phyloP scores from a whole-genome alignment of 2,329 filamentous ascomycete species.

The Fusarium fujikuroi region DNA sequence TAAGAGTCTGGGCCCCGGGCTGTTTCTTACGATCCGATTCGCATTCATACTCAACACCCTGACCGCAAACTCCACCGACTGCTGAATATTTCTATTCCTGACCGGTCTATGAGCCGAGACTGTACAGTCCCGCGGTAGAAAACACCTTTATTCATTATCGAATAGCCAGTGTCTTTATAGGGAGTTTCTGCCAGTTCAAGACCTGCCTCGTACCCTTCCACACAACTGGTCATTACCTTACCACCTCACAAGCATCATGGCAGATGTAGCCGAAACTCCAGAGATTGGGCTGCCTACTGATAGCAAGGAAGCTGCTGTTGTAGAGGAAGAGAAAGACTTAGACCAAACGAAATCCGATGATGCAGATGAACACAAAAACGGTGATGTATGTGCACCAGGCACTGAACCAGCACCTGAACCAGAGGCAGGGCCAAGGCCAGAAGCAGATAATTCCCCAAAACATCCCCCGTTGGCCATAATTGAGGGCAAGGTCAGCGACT shows the following conservation, averaged over 20 bases:
- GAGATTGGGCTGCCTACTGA: constrained; percentile 7
- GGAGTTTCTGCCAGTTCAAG: background rate
- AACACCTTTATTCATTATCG: background rate
- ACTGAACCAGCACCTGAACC: background rate
- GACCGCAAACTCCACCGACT: constrained; percentile 12
- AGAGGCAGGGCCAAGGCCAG: background rate
- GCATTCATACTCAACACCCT: constrained; percentile 9
- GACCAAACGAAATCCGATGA: constrained; percentile 7
- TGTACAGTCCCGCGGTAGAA: background rate
- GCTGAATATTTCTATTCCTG: constrained; percentile 11
- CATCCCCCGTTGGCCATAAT: background rate
- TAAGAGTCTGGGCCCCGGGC: constrained; percentile 13
- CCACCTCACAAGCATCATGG: constrained; percentile 13
- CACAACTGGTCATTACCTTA: background rate
- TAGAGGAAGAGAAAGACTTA: constrained; percentile 2
- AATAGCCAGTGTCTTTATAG: background rate
- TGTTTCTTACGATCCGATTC: constrained; percentile 13
- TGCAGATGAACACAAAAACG: background rate
- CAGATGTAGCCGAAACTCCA: constrained; percentile 11
- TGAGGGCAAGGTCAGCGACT: background rate
- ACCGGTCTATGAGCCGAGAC: constrained; percentile 7
- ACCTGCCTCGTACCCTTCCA: background rate
- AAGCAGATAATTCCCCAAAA: constrained; percentile 7
- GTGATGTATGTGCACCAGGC: background rate
- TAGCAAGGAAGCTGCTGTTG: background rate